Conservation (phyloP, 2,329 filamentous ascomycete genomes). For the Eurotiales sp. region DNA sequence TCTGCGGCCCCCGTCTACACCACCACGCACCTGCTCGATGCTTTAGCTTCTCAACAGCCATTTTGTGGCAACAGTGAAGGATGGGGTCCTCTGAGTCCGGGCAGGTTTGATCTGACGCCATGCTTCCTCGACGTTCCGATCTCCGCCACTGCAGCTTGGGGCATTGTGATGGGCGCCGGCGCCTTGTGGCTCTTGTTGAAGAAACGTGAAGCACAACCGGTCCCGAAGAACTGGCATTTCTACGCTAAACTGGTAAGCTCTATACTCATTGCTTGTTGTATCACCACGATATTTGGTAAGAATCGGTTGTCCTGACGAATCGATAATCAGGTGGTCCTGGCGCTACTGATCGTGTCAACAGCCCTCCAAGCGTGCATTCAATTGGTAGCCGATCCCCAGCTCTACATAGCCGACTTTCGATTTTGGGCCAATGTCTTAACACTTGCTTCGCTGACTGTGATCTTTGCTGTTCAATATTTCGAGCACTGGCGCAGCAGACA, state of each 20-base stretch:
- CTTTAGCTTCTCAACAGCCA: conserved; percentile 52
- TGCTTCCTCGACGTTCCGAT: conserved; percentile 96
- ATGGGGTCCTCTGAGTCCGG: conserved; percentile 87
- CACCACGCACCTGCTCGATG: conserved; percentile 16
- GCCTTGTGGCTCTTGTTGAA: conserved; percentile 77
- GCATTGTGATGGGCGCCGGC: conserved; percentile 69
- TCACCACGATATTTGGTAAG: background rate
- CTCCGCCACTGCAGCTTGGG: conserved; percentile 70
- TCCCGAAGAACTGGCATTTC: conserved; percentile 86
- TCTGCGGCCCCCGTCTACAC: conserved; percentile 11
- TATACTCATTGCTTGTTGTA: background rate
- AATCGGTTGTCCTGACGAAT: conserved; percentile 10
- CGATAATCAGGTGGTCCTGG: conserved; percentile 56
- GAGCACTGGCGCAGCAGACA: conserved; percentile 81
- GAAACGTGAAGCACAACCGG: conserved; percentile 62
- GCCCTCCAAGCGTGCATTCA: conserved; percentile 72
- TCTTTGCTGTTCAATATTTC: conserved; percentile 78
- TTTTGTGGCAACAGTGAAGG: conserved; percentile 87
- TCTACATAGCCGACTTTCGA: conserved; percentile 78
- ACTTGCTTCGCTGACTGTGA: conserved; percentile 66
- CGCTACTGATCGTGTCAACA: conserved; percentile 64
- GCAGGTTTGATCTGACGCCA: conserved; percentile 90
- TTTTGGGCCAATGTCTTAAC: conserved; percentile 77
- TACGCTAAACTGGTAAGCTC: conserved; percentile 77
- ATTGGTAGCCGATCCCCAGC: conserved; percentile 62